Evolutionary conservation across 306 rosid species (phyloP).

Genomic region (Vachellia collinsii): DNA sequence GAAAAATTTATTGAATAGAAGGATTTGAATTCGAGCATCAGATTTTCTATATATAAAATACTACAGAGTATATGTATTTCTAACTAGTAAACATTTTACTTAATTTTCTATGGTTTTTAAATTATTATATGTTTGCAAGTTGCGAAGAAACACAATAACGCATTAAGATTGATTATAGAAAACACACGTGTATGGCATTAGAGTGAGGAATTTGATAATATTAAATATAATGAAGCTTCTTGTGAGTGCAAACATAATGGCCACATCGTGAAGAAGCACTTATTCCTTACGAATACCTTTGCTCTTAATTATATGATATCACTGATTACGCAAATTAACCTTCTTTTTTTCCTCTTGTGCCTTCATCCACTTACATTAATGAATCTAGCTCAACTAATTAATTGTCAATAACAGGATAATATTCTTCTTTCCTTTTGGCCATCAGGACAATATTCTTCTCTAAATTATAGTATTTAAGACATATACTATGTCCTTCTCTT

Average conservation of each 20-base stretch:
- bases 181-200: conserved; percentile 7
- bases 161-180: not conserved
- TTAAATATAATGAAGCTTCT: not conserved
- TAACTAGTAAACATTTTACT: too few relatives aligned
- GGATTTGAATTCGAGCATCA: too few relatives aligned
- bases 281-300: not conserved
- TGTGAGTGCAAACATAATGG: not conserved
- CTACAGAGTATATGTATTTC: too few relatives aligned
- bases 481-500: not conserved
- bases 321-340: not conserved
- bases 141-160: not conserved
- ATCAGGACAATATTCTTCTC: not conserved
- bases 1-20: too few relatives aligned
- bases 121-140: not conserved
- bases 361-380: not conserved
- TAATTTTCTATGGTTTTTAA: not conserved
- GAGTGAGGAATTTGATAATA: not conserved
- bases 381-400: not conserved
- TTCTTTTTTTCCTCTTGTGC: not conserved
- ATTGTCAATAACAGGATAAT: not conserved
- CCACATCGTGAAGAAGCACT: conserved; percentile 7
- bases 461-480: not conserved
- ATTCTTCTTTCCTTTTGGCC: not conserved
- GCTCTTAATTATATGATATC: not conserved
- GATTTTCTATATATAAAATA: too few relatives aligned